phyloP scores from a whole-genome alignment of 192 early-diverging fungal genomes.

The Diversispora eburnea region DNA sequence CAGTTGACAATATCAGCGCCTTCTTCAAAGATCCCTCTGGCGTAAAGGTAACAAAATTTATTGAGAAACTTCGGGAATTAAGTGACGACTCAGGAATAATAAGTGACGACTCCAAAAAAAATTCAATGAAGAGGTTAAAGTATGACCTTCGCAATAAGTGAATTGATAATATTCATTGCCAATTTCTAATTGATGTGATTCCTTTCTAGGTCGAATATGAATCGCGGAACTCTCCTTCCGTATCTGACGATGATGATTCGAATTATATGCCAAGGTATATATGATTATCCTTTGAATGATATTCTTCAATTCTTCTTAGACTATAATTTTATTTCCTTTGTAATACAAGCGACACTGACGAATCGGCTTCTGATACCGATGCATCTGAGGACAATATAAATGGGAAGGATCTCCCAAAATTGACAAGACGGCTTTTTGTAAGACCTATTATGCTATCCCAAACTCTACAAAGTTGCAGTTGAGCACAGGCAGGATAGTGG shows the following conservation, averaged over 20 bases:
- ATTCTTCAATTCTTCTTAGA: slow-evolving; percentile 24
- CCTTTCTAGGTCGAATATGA: slow-evolving; percentile 22
- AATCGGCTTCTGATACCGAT: not conserved
- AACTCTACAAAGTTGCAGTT: slow-evolving; percentile 11
- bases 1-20: slow-evolving; percentile 6
- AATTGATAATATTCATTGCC: slow-evolving; percentile 10
- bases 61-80: slow-evolving; percentile 13
- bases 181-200: slow-evolving; percentile 9
- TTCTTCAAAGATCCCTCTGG: slow-evolving; percentile 13
- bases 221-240: slow-evolving; percentile 21
- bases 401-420: slow-evolving; percentile 6
- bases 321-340: slow-evolving; percentile 18
- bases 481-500: slow-evolving; percentile 19
- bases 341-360: slow-evolving; percentile 17
- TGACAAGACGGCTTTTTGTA: slow-evolving; percentile 12
- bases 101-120: slow-evolving; percentile 20
- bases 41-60: slow-evolving; percentile 15
- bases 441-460: slow-evolving; percentile 14
- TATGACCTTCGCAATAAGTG: slow-evolving; percentile 21
- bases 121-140: slow-evolving; percentile 15
- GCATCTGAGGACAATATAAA: not conserved
- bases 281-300: slow-evolving; percentile 24
- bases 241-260: slow-evolving; percentile 13
- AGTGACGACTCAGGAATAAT: too few species aligned
- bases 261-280: slow-evolving; percentile 14